phyloP scores from a whole-genome alignment of 352 stramenopile genomes.

The Phytophthora crassamura region DNA sequence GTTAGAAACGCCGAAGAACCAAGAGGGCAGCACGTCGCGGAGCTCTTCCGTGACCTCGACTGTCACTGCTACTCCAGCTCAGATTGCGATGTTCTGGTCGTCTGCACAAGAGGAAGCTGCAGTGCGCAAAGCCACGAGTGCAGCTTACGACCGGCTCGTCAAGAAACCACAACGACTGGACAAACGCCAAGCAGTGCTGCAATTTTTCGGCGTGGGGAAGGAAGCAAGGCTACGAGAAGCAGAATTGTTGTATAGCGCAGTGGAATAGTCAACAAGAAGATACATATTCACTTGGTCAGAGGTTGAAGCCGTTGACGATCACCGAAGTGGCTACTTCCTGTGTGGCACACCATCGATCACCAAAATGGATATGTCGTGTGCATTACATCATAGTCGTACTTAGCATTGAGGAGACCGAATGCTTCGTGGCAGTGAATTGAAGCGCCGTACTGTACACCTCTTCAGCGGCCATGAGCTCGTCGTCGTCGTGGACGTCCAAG shows the following conservation, averaged over 20 bases:
- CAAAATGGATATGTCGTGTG: slow-evolving; percentile 14
- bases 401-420: slow-evolving; percentile 9
- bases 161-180: slow-evolving; percentile 21
- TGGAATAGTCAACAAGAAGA: slow-evolving; percentile 21
- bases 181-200: slow-evolving; percentile 20
- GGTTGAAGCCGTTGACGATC: slow-evolving; percentile 14
- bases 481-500: slow-evolving; percentile 41
- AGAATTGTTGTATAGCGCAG: slow-evolving; percentile 14
- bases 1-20: not conserved
- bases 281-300: not conserved
- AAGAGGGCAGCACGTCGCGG: not conserved
- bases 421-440: not conserved
- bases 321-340: slow-evolving; percentile 19
- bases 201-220: slow-evolving; percentile 24
- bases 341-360: too few relatives aligned
- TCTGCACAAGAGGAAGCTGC: slow-evolving; percentile 32
- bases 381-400: slow-evolving; percentile 7
- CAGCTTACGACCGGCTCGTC: slow-evolving; percentile 34
- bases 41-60: slow-evolving; percentile 3
- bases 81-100: slow-evolving; percentile 34
- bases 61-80: not conserved
- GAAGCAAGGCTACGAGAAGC: slow-evolving; percentile 24
- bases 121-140: slow-evolving; percentile 25
- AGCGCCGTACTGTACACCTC: too few relatives aligned
- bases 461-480: slow-evolving; percentile 2